Base-by-base conservation (phyloP, 1,139 yeast genomes). In the Yamadazyma triangularis region DNA sequence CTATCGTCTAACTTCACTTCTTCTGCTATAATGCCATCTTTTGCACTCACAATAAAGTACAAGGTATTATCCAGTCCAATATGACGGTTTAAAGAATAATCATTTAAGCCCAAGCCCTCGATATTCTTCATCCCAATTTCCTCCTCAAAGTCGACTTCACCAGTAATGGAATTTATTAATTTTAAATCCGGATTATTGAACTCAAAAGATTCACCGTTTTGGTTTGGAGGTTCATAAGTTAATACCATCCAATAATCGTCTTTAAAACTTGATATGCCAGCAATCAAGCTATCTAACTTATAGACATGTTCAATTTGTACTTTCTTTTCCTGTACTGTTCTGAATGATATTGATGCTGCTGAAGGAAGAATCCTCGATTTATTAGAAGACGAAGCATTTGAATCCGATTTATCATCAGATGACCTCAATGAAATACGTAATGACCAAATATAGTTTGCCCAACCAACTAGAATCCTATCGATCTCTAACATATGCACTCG, bases 371-470 rank as follows among this genome's bases (percentile, higher is more conserved):
- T 56, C 30, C 56, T 51, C 10, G 47, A 43, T 57, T 55, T 44
- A 45, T 54, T 24, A 15, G 62, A 47, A 3, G 47, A 42, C 9
- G 50, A 23, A 8, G 39, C 43, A 15, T 13, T 13, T 8, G 8
- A 9, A 11, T 15, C 12, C 23, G 34, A 27, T n/a, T 38, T 42
- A 26, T 45, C 51, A 3, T 38, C 47, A 4, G 38, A 27, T 3
- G 46, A 36, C 18, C 47, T 30, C 36, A 60, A 42, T 3, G 70
- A 60, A 3, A 83, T 63, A 43, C 81, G 69, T 27, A 89, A 60
- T 23, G 75, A 65, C 94, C 95, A 89, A 2, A 91, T 64, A 39
- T 78, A 73, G 41, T 77, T 70, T 3, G 78, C 86, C 98, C 98
- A 91, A 0, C 89, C 95, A 23, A 91, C 70, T 3, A 85, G 58